Base-by-base conservation (phyloP, 2,329 filamentous ascomycete species). In the Clarireedia paspali region DNA sequence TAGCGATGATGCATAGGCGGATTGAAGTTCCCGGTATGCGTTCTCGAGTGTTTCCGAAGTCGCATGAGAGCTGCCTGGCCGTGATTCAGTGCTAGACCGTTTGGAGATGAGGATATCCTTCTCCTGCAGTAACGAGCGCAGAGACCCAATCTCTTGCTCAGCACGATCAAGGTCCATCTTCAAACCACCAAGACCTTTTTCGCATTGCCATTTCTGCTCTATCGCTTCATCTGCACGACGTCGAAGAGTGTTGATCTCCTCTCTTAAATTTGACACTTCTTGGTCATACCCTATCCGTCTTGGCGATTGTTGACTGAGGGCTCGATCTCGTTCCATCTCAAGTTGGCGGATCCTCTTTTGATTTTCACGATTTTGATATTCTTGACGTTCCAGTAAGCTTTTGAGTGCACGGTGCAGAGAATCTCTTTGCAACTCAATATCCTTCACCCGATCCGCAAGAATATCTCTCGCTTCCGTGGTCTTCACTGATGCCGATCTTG, bases 121-220 rank as follows among this genome's bases (percentile, higher is more conserved):
- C 70, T 95, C 89, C 59, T 85, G 77, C 20, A 97, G 79, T 26
- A 97, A 76, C 34, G 77, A 81, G 45, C 89, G 84, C 42, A 99
- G 79, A n/a, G 88, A 88, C 42, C 82, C 77, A 30, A 95, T 95
- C 73, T 99, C 94, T 69, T 94, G 88, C 71, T 96, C 90, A 26
- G 94, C 91, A 60, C 91, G 88, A 71, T 97, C 94, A 44, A 99
- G 82, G 68, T 97, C 92, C 88, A 96, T 96, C 74, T 96, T 95
- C 56, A 97, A 75, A 55, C 91, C 90, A 52, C 83, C 81, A 2
- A 97, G 76, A 17, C 90, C 90, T 73, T 95, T 95, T 72, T 96
- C 92, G 59, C 91, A 92, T 68, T 95, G 88, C 86, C 89, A 97
- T 72, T 97, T 97, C 67, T 95, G 89, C 67, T 96, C 90, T 14